These are phyloP conservation scores for Diplocarpon mali DNA, from an alignment of 2,329 filamentous ascomycete genomes.

Conservation along the genomic window DNA sequence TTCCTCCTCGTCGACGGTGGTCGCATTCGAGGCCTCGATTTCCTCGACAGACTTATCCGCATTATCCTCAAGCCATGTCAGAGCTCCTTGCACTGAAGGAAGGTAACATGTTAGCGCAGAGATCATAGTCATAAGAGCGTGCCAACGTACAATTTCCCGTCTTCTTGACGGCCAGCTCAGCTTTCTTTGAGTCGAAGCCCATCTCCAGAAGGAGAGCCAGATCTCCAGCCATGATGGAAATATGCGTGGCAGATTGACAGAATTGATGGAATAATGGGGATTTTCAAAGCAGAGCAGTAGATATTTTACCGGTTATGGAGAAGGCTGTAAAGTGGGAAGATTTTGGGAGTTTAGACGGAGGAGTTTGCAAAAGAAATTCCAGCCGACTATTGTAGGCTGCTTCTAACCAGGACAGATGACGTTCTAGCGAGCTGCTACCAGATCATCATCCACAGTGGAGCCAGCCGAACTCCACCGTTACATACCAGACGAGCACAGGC, in stretches of 20 bases:
- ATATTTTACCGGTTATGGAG: too few relatives aligned
- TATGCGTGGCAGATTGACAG: not conserved
- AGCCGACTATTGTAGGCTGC: not conserved
- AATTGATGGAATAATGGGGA: too few relatives aligned
- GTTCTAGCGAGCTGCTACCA: slow-evolving; percentile 4
- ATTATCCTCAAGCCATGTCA: slow-evolving; percentile 92
- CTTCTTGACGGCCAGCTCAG: slow-evolving; percentile 75
- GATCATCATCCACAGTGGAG: not conserved
- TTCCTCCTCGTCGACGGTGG: slow-evolving; percentile 32
- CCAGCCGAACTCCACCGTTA: slow-evolving; percentile 1
- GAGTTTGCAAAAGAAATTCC: not conserved
- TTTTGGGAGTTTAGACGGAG: too few relatives aligned
- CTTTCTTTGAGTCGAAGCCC: slow-evolving; percentile 75
- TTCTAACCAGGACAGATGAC: not conserved
- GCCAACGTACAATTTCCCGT: slow-evolving; percentile 59
- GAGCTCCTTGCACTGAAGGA: slow-evolving; percentile 63
- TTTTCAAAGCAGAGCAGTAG: too few relatives aligned
- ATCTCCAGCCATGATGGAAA: slow-evolving; percentile 41
- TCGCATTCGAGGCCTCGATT: slow-evolving; percentile 41
- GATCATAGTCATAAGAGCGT: not conserved
- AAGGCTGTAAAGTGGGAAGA: too few relatives aligned
- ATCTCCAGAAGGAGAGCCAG: slow-evolving; percentile 54
- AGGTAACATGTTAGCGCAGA: slow-evolving; percentile 7
- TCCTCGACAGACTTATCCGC: slow-evolving; percentile 81
- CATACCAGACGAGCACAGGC: not conserved